These are phyloP conservation scores for Talaromyces trachyspermus DNA, from an alignment of 495 filamentous ascomycete genomes.

Conservation along the genomic window DNA sequence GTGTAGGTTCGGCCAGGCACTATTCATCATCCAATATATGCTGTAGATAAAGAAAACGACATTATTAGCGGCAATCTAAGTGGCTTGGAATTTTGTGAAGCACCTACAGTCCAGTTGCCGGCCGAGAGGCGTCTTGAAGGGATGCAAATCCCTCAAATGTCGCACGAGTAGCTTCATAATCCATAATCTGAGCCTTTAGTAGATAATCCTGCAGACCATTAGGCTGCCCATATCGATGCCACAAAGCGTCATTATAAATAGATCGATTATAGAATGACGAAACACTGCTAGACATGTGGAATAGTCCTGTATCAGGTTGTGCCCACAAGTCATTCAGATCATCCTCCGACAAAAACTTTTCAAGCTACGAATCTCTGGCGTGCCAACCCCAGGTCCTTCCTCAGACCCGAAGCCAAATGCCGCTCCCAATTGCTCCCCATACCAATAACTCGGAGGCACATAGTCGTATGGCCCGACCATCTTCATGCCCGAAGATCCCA, in stretches of 20 bases:
- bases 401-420: conserved; percentile 60
- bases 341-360: conserved; percentile 41
- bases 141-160: conserved; percentile 52
- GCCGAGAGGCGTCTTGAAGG: conserved; percentile 40
- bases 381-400: conserved; percentile 53
- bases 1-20: conserved; percentile 57
- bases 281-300: conserved; percentile 50
- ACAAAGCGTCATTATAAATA: conserved; percentile 50
- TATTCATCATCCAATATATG: conserved; percentile 66
- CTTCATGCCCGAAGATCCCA: conserved; percentile 54
- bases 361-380: conserved; percentile 48
- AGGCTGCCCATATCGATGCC: conserved; percentile 46
- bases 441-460: conserved; percentile 61
- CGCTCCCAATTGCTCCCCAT: conserved; percentile 40
- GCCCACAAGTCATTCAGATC: conserved; percentile 52
- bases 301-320: conserved; percentile 41
- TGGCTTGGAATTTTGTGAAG: neutral
- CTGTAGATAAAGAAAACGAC: neutral
- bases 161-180: conserved; percentile 56
- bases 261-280: conserved; percentile 47
- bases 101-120: conserved; percentile 45
- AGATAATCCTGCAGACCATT: conserved; percentile 48
- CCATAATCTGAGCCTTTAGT: conserved; percentile 47
- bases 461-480: conserved; percentile 66
- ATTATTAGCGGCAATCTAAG: neutral